Conservation (phyloP, 1,284 basidiomycete genomes). For the Trametes pubescens region DNA sequence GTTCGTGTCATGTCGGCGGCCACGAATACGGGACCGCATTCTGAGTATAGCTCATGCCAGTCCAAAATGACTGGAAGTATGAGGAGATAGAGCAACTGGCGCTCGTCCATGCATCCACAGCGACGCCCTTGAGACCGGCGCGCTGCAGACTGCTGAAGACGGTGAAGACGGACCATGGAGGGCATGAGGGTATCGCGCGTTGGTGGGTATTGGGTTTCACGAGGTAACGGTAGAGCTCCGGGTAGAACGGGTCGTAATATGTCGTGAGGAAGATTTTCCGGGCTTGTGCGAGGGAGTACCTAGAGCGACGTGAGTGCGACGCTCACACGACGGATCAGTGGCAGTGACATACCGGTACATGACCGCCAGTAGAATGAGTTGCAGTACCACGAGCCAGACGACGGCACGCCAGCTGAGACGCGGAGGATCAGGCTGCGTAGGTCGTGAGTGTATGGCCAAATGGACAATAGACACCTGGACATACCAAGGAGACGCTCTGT, state of each 20-base stretch:
- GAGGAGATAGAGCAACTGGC: constrained; percentile 39
- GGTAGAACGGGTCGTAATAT: constrained; percentile 79
- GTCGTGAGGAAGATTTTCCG: constrained; percentile 59
- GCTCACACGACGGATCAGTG: not conserved
- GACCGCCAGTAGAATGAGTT: constrained; percentile 35
- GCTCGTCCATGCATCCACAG: constrained; percentile 42
- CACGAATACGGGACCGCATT: constrained; percentile 40
- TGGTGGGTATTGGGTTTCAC: constrained; percentile 53
- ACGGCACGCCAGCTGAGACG: constrained; percentile 38
- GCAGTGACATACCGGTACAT: constrained; percentile 40
- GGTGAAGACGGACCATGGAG: constrained; percentile 39
- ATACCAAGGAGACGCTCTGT: constrained; percentile 46
- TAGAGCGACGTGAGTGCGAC: not conserved
- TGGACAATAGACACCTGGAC: not conserved
- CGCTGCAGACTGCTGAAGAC: constrained; percentile 40
- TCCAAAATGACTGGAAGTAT: constrained; percentile 45
- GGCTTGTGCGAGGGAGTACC: constrained; percentile 51
- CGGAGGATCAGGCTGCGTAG: constrained; percentile 19
- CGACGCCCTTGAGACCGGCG: constrained; percentile 43
- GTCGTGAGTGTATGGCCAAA: not conserved
- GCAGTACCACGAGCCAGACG: constrained; percentile 36
- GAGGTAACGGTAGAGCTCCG: constrained; percentile 66
- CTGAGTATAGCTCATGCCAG: constrained; percentile 38
- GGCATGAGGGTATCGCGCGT: constrained; percentile 42
- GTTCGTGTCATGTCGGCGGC: constrained; percentile 48